Conservation (phyloP, 2,329 filamentous ascomycete species). For the Neofusicoccum umdonicola region DNA sequence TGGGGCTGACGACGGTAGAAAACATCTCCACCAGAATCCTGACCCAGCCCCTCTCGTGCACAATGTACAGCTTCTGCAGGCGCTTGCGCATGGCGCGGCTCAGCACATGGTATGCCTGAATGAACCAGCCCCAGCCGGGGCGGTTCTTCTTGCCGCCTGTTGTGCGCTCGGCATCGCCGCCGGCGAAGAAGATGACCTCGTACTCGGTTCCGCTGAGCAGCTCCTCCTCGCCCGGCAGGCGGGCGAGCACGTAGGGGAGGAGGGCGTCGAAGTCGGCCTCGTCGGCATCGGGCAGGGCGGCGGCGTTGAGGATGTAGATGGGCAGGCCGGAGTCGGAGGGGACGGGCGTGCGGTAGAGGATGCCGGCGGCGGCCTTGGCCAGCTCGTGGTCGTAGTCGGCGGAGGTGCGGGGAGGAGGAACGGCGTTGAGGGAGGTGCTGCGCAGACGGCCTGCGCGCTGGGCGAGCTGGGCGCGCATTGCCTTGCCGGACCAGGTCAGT, state of each 20-base stretch:
- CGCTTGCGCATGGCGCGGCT: conserved; percentile 55
- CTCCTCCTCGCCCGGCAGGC: conserved; percentile 56
- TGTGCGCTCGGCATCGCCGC: conserved; percentile 42
- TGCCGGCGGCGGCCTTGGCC: conserved; percentile 50
- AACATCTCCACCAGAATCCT: conserved; percentile 56
- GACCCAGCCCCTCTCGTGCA: conserved; percentile 58
- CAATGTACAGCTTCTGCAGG: conserved; percentile 56
- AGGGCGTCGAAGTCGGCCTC: conserved; percentile 55
- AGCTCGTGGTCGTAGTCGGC: conserved; percentile 49
- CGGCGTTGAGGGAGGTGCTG: conserved; percentile 46
- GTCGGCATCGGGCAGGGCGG: conserved; percentile 55
- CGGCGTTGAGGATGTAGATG: conserved; percentile 55
- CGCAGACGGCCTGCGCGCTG: conserved; percentile 33
- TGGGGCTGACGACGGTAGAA: conserved; percentile 56
- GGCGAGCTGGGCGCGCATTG: conserved; percentile 35
- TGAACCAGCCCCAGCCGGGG: conserved; percentile 56
- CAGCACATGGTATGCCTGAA: conserved; percentile 57
- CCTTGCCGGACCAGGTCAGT: conserved; percentile 15
- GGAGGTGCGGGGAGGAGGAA: conserved; percentile 46
- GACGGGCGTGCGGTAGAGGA: conserved; percentile 54
- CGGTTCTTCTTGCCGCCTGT: conserved; percentile 42
- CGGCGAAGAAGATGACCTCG: conserved; percentile 58
- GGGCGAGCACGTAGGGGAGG: conserved; percentile 54
- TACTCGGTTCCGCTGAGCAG: conserved; percentile 54
- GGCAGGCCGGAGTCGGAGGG: conserved; percentile 50